A percentile compares a stretch with the other conserved stretches of the same genome.
phyloP scores from a whole-genome alignment of 1,284 basidiomycete species.

The Rhodotorula mucilaginosa region DNA sequence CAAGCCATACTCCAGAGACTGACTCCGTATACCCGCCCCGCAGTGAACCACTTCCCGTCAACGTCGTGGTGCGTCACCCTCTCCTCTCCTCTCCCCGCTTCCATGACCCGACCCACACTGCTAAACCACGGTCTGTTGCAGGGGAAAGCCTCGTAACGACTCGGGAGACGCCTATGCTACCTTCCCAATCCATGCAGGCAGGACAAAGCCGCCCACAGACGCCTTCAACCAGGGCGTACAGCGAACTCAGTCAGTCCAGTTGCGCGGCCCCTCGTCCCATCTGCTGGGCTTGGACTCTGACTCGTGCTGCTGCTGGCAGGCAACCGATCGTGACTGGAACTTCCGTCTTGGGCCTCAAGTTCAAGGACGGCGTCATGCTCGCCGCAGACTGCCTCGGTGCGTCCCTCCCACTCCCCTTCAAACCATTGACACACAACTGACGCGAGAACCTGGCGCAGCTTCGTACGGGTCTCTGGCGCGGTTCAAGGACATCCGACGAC shows the following conservation, averaged over 20 bases:
- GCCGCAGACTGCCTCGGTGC: slow-evolving; percentile 96
- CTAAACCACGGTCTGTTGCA: neutral
- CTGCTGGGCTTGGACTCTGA: too few relatives aligned
- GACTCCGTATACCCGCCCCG: neutral
- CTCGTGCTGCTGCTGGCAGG: slow-evolving; percentile 51
- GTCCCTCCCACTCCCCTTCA: neutral
- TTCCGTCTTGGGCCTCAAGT: slow-evolving; percentile 88
- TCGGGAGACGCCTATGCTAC: slow-evolving; percentile 68
- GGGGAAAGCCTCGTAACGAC: slow-evolving; percentile 58
- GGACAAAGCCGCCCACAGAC: slow-evolving; percentile 52
- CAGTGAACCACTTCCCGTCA: slow-evolving; percentile 39
- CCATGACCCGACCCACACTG: neutral
- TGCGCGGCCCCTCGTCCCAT: neutral
- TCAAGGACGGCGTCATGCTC: slow-evolving; percentile 96
- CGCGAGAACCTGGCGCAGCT: slow-evolving; percentile 56
- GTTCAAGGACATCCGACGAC: slow-evolving; percentile 90
- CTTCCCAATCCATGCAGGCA: slow-evolving; percentile 62
- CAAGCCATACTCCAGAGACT: neutral
- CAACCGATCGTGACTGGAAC: slow-evolving; percentile 97
- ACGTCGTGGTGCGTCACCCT: slow-evolving; percentile 33
- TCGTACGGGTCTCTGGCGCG: slow-evolving; percentile 97
- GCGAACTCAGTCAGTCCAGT: slow-evolving; percentile 65
- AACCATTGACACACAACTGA: too few relatives aligned
- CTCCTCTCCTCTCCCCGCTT: neutral
- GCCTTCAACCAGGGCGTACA: slow-evolving; percentile 65